Percentiles rank a stretch among this genome's conserved stretches.
These are phyloP conservation scores for Stephanodiscus triporus DNA, from an alignment of 108 stramenopile species.

Conservation along the genomic window DNA sequence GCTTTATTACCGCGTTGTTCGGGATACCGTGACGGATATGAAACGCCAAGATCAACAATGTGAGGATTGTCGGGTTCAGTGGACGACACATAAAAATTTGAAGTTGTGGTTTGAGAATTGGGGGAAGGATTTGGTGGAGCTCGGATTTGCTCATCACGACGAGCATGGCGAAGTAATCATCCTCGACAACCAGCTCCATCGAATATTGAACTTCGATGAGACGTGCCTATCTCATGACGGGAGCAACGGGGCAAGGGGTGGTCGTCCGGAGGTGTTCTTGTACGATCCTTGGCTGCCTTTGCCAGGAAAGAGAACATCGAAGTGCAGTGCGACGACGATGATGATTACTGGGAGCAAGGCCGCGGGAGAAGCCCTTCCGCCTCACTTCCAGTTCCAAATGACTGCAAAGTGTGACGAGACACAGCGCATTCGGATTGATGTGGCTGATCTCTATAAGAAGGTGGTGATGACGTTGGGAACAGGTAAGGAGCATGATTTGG, in stretches of 20 bases:
- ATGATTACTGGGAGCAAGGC: constrained; percentile 21
- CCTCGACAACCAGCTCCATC: constrained; percentile 17
- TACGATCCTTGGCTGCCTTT: constrained; percentile 8
- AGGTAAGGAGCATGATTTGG: no score
- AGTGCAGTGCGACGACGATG: not conserved
- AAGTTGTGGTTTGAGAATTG: no score
- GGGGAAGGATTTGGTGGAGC: no score
- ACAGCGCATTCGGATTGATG: not conserved
- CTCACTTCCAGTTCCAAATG: not conserved
- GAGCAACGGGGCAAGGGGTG: constrained; percentile 12
- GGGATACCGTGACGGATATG: no score
- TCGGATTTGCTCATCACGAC: no score
- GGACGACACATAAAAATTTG: no score
- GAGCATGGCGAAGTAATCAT: no score
- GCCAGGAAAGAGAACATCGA: constrained; percentile 7
- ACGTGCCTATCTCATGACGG: constrained; percentile 17
- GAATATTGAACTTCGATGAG: constrained; percentile 25
- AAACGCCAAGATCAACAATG: no score
- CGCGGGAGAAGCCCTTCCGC: constrained; percentile 2
- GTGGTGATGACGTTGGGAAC: no score
- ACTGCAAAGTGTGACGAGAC: not conserved
- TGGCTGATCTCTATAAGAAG: not conserved
- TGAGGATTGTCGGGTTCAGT: no score
- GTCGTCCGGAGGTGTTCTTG: constrained; percentile 3
- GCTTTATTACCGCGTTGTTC: no score